Conservation (phyloP, 2,329 filamentous ascomycete species). For the Trichoderma lentiforme region DNA sequence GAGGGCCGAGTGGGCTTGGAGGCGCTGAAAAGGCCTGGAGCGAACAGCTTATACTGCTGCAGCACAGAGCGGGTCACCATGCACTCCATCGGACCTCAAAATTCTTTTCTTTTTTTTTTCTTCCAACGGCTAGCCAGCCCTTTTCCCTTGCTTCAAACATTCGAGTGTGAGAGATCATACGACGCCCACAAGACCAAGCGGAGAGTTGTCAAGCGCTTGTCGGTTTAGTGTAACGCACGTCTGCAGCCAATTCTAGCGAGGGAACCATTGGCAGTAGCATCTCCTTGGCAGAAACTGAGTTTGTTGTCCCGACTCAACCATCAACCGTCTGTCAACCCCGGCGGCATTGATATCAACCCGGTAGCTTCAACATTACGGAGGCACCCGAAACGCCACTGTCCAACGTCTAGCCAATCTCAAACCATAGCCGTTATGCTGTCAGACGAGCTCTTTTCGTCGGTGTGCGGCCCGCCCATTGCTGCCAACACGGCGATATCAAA, state of each 20-base stretch:
- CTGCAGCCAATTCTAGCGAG: background rate
- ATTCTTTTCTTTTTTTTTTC: constrained; percentile 3
- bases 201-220: background rate
- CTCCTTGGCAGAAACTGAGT: background rate
- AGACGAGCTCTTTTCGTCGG: constrained; percentile 58
- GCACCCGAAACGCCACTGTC: background rate
- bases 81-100: constrained; percentile 3
- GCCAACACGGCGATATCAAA: constrained; percentile 64
- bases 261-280: background rate
- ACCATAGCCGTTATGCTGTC: constrained; percentile 47
- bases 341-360: background rate
- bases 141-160: background rate
- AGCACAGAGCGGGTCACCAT: background rate
- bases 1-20: background rate
- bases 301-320: background rate
- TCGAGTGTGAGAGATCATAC: background rate
- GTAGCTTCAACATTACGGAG: background rate
- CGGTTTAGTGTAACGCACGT: background rate
- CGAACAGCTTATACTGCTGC: background rate
- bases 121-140: background rate
- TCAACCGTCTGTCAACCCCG: background rate
- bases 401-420: background rate
- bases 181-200: background rate
- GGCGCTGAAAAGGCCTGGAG: constrained; percentile 5
- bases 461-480: constrained; percentile 55